Conservation (phyloP, 2,329 filamentous ascomycete species). For the Ceratocystis destructans region DNA sequence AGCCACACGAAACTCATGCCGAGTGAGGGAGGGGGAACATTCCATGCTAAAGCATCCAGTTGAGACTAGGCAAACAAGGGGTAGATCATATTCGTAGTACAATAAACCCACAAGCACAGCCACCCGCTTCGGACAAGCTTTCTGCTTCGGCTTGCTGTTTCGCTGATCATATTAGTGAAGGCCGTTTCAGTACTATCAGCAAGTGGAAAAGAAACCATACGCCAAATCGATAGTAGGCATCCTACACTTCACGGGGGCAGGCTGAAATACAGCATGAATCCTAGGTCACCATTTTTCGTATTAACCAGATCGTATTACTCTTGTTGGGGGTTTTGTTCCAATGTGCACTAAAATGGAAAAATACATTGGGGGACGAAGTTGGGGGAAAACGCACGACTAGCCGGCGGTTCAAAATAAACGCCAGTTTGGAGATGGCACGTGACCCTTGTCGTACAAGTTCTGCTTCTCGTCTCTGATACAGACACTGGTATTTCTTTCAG, state of each 20-base stretch:
- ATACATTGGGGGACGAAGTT: neutral
- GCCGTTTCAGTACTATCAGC: neutral
- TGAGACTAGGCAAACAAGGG: neutral
- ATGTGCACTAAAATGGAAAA: neutral
- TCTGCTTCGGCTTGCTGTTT: neutral
- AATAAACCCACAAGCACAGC: neutral
- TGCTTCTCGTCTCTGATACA: no score
- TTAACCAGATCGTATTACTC: neutral
- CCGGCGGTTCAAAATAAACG: neutral
- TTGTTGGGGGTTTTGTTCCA: neutral
- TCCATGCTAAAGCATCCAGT: neutral
- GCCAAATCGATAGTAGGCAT: neutral
- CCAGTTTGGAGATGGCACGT: neutral
- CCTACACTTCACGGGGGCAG: no score
- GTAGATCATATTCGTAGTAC: neutral
- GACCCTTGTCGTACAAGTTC: neutral
- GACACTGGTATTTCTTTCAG: no score
- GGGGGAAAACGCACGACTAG: neutral
- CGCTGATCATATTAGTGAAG: neutral
- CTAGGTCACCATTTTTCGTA: neutral
- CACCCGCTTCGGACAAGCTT: constrained; percentile 1
- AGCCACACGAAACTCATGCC: neutral
- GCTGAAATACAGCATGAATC: neutral
- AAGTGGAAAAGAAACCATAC: neutral
- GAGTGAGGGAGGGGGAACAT: neutral